Base-by-base conservation (phyloP, 257 asterid species). In the Craterostigma plantagineum region DNA sequence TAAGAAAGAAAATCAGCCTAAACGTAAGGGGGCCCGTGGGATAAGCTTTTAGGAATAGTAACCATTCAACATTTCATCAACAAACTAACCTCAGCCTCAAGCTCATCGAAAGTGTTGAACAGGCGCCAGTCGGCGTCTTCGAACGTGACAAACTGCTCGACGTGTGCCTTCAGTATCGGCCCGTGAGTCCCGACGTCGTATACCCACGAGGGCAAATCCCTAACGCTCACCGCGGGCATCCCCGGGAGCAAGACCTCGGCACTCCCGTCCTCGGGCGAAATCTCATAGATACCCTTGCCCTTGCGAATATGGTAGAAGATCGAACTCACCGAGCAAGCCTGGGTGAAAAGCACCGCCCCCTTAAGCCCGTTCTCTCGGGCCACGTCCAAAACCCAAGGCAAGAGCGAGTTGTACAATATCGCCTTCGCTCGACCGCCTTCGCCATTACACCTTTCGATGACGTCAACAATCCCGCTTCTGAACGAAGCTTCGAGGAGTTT, bases 51-150 rank as follows among this genome's bases (percentile, higher is more conserved):
- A n/a, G n/a, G n/a, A n/a, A n/a, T n/a, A n/a, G n/a, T n/a, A n/a
- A n/a, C n/a, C n/a, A n/a, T n/a, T n/a, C n/a, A n/a, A n/a, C n/a
- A n/a, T n/a, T n/a, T 15, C 6, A 7, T 9, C 9, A 16, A 9
- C 10, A 38, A 4, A 13, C 9, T 52, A 38, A 33, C 83, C 79
- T 77, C 73, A 5, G 33, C 16, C 52, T 77, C 94, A 2, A 77
- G 73, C 52, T 39, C 56, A 46, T 77, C 66, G 8, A 81, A 74
- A 11, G 79, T 60, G 70, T 77, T 77, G 67, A 71, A 69, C 38
- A 76, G 59, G 34, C 68, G 56, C 91, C 91, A 80, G 14, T 76
- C 79, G 15, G 85, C 91, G 46, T 52, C 45, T 33, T 61, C 65
- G 6, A 62, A 52, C 11, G 57, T 47, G 8, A 53, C 33, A 18